Percentiles rank a stretch among this genome's conserved stretches.
These are phyloP conservation scores for Cystofilobasidium capitatum DNA, from an alignment of 768 basidiomycete species.

Conservation along the genomic window DNA sequence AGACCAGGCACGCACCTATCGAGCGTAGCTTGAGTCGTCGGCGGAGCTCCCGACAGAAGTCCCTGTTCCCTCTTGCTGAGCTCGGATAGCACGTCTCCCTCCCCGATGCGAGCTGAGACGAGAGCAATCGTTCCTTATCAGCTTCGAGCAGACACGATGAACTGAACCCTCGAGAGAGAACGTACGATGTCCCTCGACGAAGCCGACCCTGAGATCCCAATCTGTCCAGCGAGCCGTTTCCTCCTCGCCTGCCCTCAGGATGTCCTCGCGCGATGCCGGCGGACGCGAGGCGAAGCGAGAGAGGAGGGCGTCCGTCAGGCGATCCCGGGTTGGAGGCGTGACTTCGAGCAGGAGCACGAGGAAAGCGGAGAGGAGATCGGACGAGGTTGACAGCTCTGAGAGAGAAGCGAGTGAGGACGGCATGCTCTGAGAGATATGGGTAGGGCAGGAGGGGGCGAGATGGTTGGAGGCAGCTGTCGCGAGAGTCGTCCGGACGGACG, in stretches of 20 bases:
- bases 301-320: slow-evolving; percentile 46
- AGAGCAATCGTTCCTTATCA: not conserved
- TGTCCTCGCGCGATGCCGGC: slow-evolving; percentile 44
- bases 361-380: slow-evolving; percentile 8
- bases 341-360: slow-evolving; percentile 55
- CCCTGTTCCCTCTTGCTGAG: slow-evolving; percentile 76
- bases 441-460: not conserved
- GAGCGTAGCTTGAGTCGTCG: slow-evolving; percentile 65
- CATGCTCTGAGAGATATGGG: slow-evolving; percentile 8
- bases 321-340: slow-evolving; percentile 50
- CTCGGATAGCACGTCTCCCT: slow-evolving; percentile 60
- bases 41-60: slow-evolving; percentile 38
- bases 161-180: not conserved
- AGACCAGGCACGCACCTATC: slow-evolving; percentile 42
- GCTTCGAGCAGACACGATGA: not conserved
- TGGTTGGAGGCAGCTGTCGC: too few species aligned
- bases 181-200: slow-evolving; percentile 66
- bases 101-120: slow-evolving; percentile 60
- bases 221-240: slow-evolving; percentile 30
- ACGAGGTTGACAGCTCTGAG: slow-evolving; percentile 35
- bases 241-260: slow-evolving; percentile 46
- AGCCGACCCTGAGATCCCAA: slow-evolving; percentile 44
- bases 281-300: slow-evolving; percentile 20
- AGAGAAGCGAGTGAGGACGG: slow-evolving; percentile 19
- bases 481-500: too few species aligned